Conservation (phyloP, 2,329 filamentous ascomycete genomes). For the Orbilia ellipsospora region DNA sequence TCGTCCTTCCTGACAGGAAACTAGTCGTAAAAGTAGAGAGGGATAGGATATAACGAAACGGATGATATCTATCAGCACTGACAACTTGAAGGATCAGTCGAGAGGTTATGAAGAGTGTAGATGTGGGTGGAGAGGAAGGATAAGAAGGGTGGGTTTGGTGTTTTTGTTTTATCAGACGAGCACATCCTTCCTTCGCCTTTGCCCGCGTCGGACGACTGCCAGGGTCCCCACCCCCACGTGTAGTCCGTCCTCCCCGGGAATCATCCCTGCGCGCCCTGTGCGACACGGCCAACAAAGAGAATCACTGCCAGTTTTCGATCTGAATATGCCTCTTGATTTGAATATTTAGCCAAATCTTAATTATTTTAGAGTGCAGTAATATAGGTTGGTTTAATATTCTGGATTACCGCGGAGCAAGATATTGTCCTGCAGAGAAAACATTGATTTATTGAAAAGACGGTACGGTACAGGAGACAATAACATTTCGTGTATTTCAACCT, state of each 20-base stretch:
- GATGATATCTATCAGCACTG: too few species aligned
- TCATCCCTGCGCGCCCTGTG: not conserved
- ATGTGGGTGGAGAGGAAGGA: slow-evolving; percentile 1
- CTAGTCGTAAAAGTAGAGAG: too few species aligned
- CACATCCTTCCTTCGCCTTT: slow-evolving; percentile 17
- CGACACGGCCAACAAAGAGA: not conserved
- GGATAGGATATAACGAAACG: too few species aligned
- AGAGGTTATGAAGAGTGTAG: not conserved
- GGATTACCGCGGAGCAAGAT: too few species aligned
- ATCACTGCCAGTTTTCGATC: not conserved
- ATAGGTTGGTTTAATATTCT: too few species aligned
- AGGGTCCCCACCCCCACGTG: slow-evolving; percentile 3
- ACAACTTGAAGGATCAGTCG: not conserved
- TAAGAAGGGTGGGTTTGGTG: slow-evolving; percentile 9
- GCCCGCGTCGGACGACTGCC: not conserved
- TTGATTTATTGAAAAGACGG: not conserved
- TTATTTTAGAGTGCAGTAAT: too few species aligned
- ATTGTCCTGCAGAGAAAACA: not conserved
- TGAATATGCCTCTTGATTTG: not conserved
- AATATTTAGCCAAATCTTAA: not conserved
- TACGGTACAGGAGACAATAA: slow-evolving; percentile 9
- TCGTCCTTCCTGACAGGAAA: not conserved
- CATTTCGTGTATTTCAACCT: slow-evolving; percentile 34
- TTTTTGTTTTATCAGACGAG: slow-evolving; percentile 22
- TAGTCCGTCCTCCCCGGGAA: not conserved